A percentile compares a stretch with the other conserved stretches of the same genome.
Conservation (phyloP, 305 asterid genomes). For the Caryopteris hybrid region DNA sequence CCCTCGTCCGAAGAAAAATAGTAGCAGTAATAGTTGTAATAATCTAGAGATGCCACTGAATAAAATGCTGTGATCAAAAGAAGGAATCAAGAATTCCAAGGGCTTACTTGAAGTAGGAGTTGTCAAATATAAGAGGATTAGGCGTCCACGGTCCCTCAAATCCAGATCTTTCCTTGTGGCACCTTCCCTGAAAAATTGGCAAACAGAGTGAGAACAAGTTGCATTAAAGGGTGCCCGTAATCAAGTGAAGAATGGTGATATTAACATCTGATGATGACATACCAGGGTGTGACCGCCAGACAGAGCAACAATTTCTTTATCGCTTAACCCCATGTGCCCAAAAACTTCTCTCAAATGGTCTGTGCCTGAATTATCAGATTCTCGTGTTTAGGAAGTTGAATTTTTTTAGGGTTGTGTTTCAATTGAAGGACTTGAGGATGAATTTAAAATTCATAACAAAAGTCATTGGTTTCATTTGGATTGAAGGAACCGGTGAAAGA, state of each 20-base stretch:
- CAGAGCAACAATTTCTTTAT: constrained; percentile 72
- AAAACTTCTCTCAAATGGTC: constrained; percentile 75
- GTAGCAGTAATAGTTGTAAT: too few species aligned
- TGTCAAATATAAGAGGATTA: constrained; percentile 65
- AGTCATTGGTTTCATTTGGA: too few species aligned
- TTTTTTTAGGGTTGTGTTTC: not conserved
- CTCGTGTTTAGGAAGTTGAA: not conserved
- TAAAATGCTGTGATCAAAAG: not conserved
- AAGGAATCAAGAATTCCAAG: not conserved
- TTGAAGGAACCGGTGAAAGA: too few species aligned
- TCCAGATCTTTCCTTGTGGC: constrained; percentile 71
- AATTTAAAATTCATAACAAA: too few species aligned
- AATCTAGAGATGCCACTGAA: too few species aligned
- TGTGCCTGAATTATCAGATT: constrained; percentile 32
- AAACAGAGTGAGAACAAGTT: not conserved
- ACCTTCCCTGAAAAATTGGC: constrained; percentile 41
- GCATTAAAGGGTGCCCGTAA: too few species aligned
- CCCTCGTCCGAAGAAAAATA: too few species aligned
- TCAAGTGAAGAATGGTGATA: not conserved
- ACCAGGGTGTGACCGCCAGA: constrained; percentile 83
- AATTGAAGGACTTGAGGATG: not conserved
- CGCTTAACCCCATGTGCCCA: constrained; percentile 75
- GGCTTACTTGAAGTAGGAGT: constrained; percentile 64
- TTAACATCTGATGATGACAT: not conserved
- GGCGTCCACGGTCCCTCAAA: constrained; percentile 67